A percentile compares a stretch with the other conserved stretches of the same genome.
phyloP scores from a whole-genome alignment of 176 grass and related monocot genomes.

The Oryza meyeriana region DNA sequence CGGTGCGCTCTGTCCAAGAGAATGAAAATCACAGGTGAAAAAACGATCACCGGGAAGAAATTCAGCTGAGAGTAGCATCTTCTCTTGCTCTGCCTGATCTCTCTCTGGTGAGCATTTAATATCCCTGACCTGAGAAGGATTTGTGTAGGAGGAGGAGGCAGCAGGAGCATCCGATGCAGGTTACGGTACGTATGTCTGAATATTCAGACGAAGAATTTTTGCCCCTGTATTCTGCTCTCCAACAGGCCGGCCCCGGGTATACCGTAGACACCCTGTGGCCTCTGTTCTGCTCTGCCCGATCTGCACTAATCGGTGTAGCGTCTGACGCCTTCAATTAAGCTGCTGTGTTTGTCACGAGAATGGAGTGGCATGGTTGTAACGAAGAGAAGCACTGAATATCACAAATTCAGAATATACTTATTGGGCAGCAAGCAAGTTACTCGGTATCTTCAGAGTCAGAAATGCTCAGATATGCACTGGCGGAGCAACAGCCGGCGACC shows the following conservation, averaged over 20 bases:
- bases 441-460: no score
- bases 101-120: neutral
- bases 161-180: constrained; percentile 20
- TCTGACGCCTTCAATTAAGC: neutral
- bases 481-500: no score
- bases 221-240: neutral
- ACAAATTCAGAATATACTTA: no score
- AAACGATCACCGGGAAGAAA: neutral
- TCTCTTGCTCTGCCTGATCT: neutral
- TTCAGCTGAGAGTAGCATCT: neutral
- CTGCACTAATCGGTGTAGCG: neutral
- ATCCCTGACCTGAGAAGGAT: neutral
- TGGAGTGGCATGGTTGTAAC: neutral
- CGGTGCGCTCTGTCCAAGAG: constrained; percentile 23
- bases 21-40: neutral
- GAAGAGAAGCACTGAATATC: neutral
- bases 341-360: constrained; percentile 1
- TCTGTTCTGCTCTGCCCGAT: neutral
- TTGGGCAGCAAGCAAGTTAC: no score
- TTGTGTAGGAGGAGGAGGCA: neutral
- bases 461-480: no score
- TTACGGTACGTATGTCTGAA: neutral
- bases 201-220: neutral
- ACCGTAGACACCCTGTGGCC: neutral
- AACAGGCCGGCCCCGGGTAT: neutral